Conservation (phyloP, 192 early-diverging fungal species). For the Coemansia umbellata region DNA sequence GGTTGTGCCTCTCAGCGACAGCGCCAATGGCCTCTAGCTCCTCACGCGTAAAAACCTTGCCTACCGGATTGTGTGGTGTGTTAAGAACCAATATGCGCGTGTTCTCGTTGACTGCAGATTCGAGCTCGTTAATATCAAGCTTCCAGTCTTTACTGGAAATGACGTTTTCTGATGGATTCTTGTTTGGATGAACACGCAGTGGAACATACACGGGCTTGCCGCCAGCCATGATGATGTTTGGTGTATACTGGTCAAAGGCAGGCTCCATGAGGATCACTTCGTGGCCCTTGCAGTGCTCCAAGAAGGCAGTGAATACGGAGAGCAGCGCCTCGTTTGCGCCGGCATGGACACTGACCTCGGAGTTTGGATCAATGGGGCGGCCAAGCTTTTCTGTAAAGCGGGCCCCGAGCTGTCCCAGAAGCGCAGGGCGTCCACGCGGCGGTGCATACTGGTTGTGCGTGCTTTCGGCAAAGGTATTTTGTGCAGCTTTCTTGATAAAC, state of each 20-base stretch:
- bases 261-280: constrained; percentile 95
- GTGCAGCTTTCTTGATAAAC: constrained; percentile 79
- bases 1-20: constrained; percentile 74
- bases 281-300: constrained; percentile 66
- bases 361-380: constrained; percentile 65
- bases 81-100: constrained; percentile 91
- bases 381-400: constrained; percentile 71
- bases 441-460: constrained; percentile 86
- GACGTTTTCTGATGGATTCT: constrained; percentile 37
- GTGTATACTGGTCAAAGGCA: constrained; percentile 92
- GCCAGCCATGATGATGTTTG: constrained; percentile 81
- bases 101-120: constrained; percentile 64
- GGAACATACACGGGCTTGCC: constrained; percentile 83
- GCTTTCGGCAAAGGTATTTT: constrained; percentile 57
- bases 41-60: constrained; percentile 74
- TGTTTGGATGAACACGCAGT: constrained; percentile 58
- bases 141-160: constrained; percentile 81
- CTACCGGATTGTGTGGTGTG: constrained; percentile 93
- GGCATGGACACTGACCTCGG: constrained; percentile 83
- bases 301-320: constrained; percentile 76
- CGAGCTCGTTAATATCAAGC: constrained; percentile 78
- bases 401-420: constrained; percentile 69
- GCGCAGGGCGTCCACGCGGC: constrained; percentile 60
- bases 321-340: constrained; percentile 84
- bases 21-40: constrained; percentile 73